Evolutionary conservation across 345 rosid species (phyloP).

Genomic region (Salix dunnii): DNA sequence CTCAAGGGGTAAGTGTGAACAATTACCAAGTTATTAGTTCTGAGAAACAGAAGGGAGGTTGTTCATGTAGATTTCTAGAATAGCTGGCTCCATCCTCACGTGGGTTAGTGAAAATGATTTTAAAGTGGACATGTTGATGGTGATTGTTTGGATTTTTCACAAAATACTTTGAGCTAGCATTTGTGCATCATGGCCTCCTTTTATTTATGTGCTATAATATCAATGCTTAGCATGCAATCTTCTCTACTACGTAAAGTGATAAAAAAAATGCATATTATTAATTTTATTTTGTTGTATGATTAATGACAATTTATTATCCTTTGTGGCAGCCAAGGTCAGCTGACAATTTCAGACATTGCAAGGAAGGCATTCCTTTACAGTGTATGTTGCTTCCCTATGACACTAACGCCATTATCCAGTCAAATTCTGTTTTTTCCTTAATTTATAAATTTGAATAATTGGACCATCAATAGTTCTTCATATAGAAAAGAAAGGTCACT

Average conservation of each 20-base stretch:
- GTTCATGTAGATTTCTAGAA: not conserved
- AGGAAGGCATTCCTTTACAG: slow-evolving; percentile 97
- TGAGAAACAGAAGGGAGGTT: not conserved
- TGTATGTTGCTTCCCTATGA: slow-evolving; percentile 47
- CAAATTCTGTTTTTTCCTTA: not conserved
- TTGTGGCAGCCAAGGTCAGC: slow-evolving; percentile 67
- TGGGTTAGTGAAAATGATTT: not conserved
- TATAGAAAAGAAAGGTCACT: not conserved
- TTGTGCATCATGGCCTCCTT: not conserved
- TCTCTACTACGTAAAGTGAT: not conserved
- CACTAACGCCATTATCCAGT: not conserved
- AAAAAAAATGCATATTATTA: not conserved
- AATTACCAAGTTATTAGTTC: not conserved
- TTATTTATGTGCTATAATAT: not conserved
- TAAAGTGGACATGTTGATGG: not conserved
- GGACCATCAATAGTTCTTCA: not conserved
- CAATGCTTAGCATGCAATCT: not conserved
- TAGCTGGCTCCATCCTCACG: not conserved
- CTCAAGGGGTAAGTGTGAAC: slow-evolving; percentile 69
- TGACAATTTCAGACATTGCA: slow-evolving; percentile 87
- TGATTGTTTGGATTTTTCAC: not conserved
- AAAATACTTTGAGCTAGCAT: not conserved
- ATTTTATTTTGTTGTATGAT: not conserved
- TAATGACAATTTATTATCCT: slow-evolving; percentile 21
- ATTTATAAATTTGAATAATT: not conserved